Conservation (phyloP, 1,284 basidiomycete species). For the Wallemia hederae region DNA sequence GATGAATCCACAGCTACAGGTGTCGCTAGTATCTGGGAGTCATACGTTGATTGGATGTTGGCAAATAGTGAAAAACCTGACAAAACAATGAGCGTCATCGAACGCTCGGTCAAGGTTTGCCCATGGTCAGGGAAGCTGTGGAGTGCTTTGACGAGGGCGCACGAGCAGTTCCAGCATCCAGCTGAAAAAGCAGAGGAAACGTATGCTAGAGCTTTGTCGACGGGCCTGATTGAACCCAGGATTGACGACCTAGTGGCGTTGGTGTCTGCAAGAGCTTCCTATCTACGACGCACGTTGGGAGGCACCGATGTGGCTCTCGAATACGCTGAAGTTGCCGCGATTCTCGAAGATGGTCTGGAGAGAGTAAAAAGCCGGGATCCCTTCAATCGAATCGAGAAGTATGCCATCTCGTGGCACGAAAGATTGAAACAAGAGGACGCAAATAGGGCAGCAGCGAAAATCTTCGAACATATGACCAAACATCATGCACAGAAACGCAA, state of each 20-base stretch:
- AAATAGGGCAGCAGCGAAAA: constrained; percentile 9
- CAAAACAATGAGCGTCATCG: not conserved
- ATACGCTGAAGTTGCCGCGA: constrained; percentile 2
- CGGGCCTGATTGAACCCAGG: constrained; percentile 12
- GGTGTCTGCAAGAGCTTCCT: constrained; percentile 33
- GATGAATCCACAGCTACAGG: constrained; percentile 12
- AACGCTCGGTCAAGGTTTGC: constrained; percentile 12
- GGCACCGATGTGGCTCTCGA: not conserved
- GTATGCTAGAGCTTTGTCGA: constrained; percentile 4
- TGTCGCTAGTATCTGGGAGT: constrained; percentile 14
- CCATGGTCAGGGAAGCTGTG: constrained; percentile 12
- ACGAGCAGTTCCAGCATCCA: constrained; percentile 3
- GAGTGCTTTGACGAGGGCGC: constrained; percentile 5
- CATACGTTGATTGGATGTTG: constrained; percentile 12
- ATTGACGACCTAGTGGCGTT: constrained; percentile 36
- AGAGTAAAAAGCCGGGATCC: constrained; percentile 23
- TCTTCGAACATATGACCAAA: constrained; percentile 6
- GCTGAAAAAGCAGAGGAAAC: constrained; percentile 2
- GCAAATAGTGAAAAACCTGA: constrained; percentile 1
- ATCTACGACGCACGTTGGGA: constrained; percentile 27
- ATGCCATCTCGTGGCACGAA: constrained; percentile 22
- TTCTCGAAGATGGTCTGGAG: constrained; percentile 11
- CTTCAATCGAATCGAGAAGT: constrained; percentile 43
- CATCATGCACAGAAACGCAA: constrained; percentile 2
- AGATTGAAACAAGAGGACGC: constrained; percentile 9